Conservation (phyloP, 176 grass and related monocot genomes). For the Lolium multiflorum region DNA sequence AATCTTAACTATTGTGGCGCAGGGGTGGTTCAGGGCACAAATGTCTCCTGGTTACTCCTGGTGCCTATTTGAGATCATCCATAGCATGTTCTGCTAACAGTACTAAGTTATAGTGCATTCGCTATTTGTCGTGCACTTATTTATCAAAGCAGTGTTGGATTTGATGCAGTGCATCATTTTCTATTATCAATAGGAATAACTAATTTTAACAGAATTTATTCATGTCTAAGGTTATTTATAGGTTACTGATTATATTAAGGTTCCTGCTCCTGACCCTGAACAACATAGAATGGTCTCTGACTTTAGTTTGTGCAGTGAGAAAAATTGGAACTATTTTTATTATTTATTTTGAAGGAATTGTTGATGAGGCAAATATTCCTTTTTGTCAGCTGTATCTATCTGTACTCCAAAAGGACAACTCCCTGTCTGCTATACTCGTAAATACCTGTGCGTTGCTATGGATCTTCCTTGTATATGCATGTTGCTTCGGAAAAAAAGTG, state of each 20-base stretch:
- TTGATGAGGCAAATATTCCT: slow-evolving; percentile 8
- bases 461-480: neutral
- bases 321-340: neutral
- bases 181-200: neutral
- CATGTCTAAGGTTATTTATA: neutral
- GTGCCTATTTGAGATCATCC: neutral
- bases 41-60: neutral
- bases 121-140: neutral
- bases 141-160: neutral
- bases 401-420: slow-evolving; percentile 17
- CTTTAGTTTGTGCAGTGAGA: neutral
- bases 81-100: neutral
- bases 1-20: no score
- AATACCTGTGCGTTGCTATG: neutral
- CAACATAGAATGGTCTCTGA: neutral
- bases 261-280: neutral
- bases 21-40: neutral
- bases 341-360: neutral
- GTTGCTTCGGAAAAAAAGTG: neutral
- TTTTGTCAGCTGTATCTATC: slow-evolving; percentile 2
- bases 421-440: neutral
- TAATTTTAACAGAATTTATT: slow-evolving; percentile 14
- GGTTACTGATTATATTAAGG: neutral
- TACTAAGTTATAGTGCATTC: slow-evolving; percentile 14
- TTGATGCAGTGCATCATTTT: neutral